Percentiles rank a stretch among this genome's conserved stretches.
Evolutionary conservation across 108 stramenopile species (phyloP).

Genomic region (Cyclotella sp.): DNA sequence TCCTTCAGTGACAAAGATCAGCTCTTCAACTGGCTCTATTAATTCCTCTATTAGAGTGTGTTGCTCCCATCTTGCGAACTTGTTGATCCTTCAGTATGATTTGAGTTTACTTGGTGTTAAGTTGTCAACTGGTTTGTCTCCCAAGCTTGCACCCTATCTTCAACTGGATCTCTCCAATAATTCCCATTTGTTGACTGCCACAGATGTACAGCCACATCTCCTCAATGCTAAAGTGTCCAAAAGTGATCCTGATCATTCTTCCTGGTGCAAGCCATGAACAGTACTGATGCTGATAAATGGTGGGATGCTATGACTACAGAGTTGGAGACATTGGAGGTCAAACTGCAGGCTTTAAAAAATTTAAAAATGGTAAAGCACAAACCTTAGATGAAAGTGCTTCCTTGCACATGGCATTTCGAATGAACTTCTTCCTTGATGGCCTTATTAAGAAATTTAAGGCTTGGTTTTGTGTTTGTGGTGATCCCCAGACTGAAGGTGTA

Average conservation of each 20-base stretch:
- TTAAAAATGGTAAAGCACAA: neutral
- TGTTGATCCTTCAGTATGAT: neutral
- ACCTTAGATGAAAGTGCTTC: neutral
- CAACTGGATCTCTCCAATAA: neutral
- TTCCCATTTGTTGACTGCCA: neutral
- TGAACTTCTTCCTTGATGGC: slow-evolving; percentile 22
- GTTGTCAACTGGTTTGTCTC: neutral
- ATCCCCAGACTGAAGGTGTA: neutral
- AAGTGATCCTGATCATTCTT: neutral
- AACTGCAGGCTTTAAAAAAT: neutral
- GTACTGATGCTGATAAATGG: too few species aligned
- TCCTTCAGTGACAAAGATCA: neutral
- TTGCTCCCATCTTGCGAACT: neutral
- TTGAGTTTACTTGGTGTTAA: neutral
- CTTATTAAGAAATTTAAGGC: too few species aligned
- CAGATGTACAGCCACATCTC: neutral
- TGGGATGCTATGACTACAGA: neutral
- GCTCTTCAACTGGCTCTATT: neutral
- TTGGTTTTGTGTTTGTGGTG: too few species aligned
- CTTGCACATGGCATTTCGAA: neutral
- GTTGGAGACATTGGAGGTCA: neutral
- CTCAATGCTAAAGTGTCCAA: neutral
- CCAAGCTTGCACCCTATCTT: neutral
- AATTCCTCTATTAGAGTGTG: neutral
- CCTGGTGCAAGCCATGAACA: neutral